These are phyloP conservation scores for Phaeosphaeria sp. DNA, from an alignment of 2,329 filamentous ascomycete species.

Conservation along the genomic window DNA sequence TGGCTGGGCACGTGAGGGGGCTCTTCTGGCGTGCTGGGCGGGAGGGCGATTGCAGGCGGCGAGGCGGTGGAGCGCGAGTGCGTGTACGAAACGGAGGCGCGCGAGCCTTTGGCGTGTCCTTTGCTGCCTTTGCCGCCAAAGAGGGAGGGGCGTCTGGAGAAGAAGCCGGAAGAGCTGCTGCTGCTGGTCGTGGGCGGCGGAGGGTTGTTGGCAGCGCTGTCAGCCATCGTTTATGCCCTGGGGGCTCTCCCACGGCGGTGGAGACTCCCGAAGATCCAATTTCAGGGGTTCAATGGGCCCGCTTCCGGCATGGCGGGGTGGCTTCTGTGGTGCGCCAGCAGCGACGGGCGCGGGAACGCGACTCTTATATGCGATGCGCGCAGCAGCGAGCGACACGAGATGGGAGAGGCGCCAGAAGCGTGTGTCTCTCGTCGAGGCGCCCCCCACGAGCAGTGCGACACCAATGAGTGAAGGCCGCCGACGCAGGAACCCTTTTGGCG, in stretches of 20 bases:
- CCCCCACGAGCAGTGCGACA: constrained; percentile 8
- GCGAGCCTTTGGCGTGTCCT: constrained; percentile 10
- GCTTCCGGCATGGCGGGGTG: constrained; percentile 6
- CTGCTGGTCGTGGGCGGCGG: constrained; percentile 4
- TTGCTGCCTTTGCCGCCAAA: constrained; percentile 28
- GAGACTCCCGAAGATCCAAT: not conserved
- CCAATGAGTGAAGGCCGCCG: constrained; percentile 15
- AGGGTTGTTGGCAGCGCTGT: constrained; percentile 10
- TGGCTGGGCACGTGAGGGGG: constrained; percentile 23
- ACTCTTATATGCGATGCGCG: not conserved
- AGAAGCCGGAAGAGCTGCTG: constrained; percentile 25
- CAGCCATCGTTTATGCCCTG: constrained; percentile 19
- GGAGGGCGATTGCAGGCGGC: constrained; percentile 12
- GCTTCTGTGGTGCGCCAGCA: not conserved
- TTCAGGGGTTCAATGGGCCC: constrained; percentile 5
- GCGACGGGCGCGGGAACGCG: not conserved
- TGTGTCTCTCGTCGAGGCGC: constrained; percentile 8
- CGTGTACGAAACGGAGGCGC: constrained; percentile 10
- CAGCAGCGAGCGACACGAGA: not conserved
- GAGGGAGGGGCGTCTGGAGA: constrained; percentile 41
- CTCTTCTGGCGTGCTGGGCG: constrained; percentile 8
- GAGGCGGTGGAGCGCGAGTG: constrained; percentile 3
- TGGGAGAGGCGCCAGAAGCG: not conserved
- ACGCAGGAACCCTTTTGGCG: constrained; percentile 19
- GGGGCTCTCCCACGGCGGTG: not conserved